phyloP scores from a whole-genome alignment of 2,329 filamentous ascomycete genomes.

The Hypoxylon sp. region DNA sequence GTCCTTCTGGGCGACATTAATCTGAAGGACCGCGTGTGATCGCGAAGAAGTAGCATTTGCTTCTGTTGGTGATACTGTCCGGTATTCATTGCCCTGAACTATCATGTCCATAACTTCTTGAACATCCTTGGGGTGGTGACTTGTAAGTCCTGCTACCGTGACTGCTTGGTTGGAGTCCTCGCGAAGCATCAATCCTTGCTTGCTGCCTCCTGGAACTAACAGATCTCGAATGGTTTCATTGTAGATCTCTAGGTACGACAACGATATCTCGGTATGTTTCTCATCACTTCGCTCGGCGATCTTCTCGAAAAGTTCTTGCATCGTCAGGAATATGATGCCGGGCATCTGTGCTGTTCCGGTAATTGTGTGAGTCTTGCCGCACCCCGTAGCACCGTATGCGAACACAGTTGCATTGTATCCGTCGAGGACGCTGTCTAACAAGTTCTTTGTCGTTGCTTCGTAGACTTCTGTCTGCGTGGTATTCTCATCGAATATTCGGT shows the following conservation, averaged over 20 bases:
- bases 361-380: conserved; percentile 98
- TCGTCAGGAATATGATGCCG: conserved; percentile 98
- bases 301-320: conserved; percentile 98
- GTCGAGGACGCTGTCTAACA: conserved; percentile 96
- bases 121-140: conserved; percentile 90
- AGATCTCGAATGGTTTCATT: conserved; percentile 98
- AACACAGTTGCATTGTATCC: conserved; percentile 99
- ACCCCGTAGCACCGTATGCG: conserved; percentile 96
- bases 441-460: conserved; percentile 87
- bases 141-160: conserved; percentile 90
- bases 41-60: conserved; percentile 97
- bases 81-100: conserved; percentile 91
- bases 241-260: conserved; percentile 98
- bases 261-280: conserved; percentile 89
- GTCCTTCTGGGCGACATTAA: conserved; percentile 95
- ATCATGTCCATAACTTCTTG: conserved; percentile 99
- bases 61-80: conserved; percentile 96
- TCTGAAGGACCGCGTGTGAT: conserved; percentile 96
- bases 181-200: conserved; percentile 88
- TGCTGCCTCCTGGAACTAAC: conserved; percentile 86
- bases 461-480: conserved; percentile 94
- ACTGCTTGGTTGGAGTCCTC: conserved; percentile 96
- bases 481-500: conserved; percentile 96
- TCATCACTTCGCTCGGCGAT: conserved; percentile 89
- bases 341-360: conserved; percentile 92